Conservation (phyloP, 2,329 filamentous ascomycete genomes). For the Beauveria australis region DNA sequence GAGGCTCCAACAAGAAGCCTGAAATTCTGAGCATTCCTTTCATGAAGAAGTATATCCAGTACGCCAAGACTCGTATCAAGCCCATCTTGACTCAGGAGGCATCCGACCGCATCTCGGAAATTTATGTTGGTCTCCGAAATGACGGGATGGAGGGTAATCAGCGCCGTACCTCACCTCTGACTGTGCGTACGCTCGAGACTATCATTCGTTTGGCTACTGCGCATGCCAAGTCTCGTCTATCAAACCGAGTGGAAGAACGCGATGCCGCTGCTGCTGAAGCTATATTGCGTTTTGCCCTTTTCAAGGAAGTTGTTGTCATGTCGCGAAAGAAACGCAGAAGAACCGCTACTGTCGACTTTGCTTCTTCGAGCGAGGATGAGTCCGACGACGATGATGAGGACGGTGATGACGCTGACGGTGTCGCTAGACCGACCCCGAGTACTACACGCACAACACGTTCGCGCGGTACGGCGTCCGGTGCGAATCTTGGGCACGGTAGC, state of each 20-base stretch:
- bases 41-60: constrained; percentile 99
- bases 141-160: constrained; percentile 94
- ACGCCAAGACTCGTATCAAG: constrained; percentile 86
- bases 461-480: constrained; percentile 17
- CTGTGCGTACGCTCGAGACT: constrained; percentile 92
- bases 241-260: constrained; percentile 77
- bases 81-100: constrained; percentile 85
- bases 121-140: constrained; percentile 88
- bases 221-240: constrained; percentile 86
- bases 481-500: constrained; percentile 19
- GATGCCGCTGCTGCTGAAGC: constrained; percentile 83
- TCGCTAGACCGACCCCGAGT: constrained; percentile 20
- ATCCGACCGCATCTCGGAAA: constrained; percentile 81
- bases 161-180: constrained; percentile 88
- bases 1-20: constrained; percentile 65
- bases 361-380: constrained; percentile 48
- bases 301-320: constrained; percentile 86
- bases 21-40: constrained; percentile 95
- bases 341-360: constrained; percentile 48
- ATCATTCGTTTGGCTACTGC: constrained; percentile 96
- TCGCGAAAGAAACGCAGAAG: constrained; percentile 78
- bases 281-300: constrained; percentile 88
- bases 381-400: constrained; percentile 51
- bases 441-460: constrained; percentile 24
- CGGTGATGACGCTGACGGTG: constrained; percentile 48